Conservation (phyloP, 2,329 filamentous ascomycete genomes). For the Microsporum canis region DNA sequence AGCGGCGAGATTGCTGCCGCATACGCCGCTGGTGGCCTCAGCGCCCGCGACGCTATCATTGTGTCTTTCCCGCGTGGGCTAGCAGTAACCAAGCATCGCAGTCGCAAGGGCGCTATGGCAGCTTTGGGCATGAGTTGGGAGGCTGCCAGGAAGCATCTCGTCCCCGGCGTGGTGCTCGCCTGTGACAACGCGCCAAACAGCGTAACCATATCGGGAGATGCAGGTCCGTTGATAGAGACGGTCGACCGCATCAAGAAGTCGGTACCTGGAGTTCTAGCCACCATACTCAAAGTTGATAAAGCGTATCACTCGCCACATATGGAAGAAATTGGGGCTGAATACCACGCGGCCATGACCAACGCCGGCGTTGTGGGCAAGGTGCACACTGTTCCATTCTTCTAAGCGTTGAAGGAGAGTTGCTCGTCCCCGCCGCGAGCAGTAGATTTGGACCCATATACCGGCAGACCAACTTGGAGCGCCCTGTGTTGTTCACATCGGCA, state of each 20-base stretch:
- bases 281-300: slow-evolving; percentile 14
- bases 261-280: slow-evolving; percentile 12
- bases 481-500: slow-evolving; percentile 19
- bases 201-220: slow-evolving; percentile 8
- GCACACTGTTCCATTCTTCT: slow-evolving; percentile 13
- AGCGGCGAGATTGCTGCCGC: too few species aligned
- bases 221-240: slow-evolving; percentile 24
- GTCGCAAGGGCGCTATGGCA: neutral
- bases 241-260: slow-evolving; percentile 14
- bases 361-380: neutral
- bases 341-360: slow-evolving; percentile 2
- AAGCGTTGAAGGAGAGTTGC: slow-evolving; percentile 10
- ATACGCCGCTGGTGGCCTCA: too few species aligned
- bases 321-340: slow-evolving; percentile 12
- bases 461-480: slow-evolving; percentile 20
- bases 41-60: too few species aligned
- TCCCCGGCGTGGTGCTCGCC: neutral
- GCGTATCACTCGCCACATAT: slow-evolving; percentile 22
- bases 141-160: neutral
- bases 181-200: slow-evolving; percentile 3
- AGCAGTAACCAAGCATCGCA: too few species aligned
- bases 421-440: neutral
- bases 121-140: neutral
- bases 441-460: slow-evolving; percentile 18
- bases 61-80: too few species aligned